Base-by-base conservation (phyloP, 306 rosid species). In the Prunus mume region DNA sequence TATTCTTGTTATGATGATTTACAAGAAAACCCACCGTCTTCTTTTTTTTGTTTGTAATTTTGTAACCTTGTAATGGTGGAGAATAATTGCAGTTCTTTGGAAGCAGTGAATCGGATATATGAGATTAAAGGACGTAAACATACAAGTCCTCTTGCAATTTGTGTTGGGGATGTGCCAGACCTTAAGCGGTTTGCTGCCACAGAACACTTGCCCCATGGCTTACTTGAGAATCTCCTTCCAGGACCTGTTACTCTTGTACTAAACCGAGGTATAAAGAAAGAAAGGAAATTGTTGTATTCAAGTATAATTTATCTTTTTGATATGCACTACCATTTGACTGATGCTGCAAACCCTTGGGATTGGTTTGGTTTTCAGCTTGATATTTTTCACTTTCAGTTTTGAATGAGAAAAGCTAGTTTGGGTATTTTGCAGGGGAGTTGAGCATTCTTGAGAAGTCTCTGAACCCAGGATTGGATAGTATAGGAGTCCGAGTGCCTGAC, bases 161-260 rank as follows among this genome's bases (percentile, higher is more conserved):
- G 97, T 84, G 97, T 91, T 34, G 86, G 93, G 47, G 98, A 91
- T 34, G 90, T 89, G 27, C 77, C 86, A 14, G 93, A 87, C 63
- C 88, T 91, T 65, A 32, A 77, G 22, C 92, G 86, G 14, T 94
- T 85, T 83, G 94, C 98, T 46, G 81, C 86, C 70, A 89, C 84
- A 11, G 89, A 90, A 64, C 86, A 89, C 82, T 89, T 94, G 82
- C 96, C 98, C 50, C 68, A 66, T 74, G 90, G 89, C 71, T 82
- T 94, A 76, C 95, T 94, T 77, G 91, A 89, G 78, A 78, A 86
- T 81, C 93, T 94, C 69, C 90, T 94, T 60, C 98, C 98, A 1
- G 98, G 98, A 20, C 98, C 98, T 43, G 97, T 94, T n/a, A 91
- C 97, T 15, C 89, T 90, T 74, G 86, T 94, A 28, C 84, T 94